phyloP scores from a whole-genome alignment of 106 monocot species.

The Ottelia alismoides region DNA sequence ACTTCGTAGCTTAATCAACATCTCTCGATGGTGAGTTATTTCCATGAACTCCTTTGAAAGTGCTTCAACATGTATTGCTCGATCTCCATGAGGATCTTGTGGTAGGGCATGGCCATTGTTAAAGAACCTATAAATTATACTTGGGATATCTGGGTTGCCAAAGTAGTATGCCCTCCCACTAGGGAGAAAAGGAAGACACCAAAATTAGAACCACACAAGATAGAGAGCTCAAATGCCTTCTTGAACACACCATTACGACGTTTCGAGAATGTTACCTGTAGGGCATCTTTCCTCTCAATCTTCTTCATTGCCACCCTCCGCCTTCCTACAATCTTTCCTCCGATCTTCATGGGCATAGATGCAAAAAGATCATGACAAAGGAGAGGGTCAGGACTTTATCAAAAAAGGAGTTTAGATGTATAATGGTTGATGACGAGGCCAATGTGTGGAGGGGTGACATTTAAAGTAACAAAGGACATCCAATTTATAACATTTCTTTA shows the following conservation, averaged over 20 bases:
- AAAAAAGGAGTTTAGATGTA: no score
- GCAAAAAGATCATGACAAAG: no score
- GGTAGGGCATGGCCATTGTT: not conserved
- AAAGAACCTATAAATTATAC: constrained; percentile 7
- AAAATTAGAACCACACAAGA: constrained; percentile 9
- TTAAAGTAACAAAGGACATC: no score
- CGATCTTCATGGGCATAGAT: constrained; percentile 4
- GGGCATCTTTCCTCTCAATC: constrained; percentile 10
- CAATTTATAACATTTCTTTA: no score
- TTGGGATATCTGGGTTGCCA: constrained; percentile 8
- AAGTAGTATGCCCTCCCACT: constrained; percentile 9
- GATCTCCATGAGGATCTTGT: not conserved
- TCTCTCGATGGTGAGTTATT: constrained; percentile 1
- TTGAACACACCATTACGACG: constrained; percentile 12
- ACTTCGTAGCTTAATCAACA: not conserved
- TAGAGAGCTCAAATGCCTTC: constrained; percentile 14
- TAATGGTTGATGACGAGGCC: no score
- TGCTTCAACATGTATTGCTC: not conserved
- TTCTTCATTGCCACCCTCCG: constrained; percentile 14
- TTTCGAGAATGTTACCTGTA: constrained; percentile 18
- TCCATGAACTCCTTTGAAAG: constrained; percentile 2
- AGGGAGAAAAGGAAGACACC: constrained; percentile 8
- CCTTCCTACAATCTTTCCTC: constrained; percentile 5
- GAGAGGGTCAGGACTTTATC: no score
- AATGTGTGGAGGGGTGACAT: no score